Evolutionary conservation across 2,329 filamentous ascomycete genomes (phyloP).

Genomic region (Dactylonectria estremocensis): DNA sequence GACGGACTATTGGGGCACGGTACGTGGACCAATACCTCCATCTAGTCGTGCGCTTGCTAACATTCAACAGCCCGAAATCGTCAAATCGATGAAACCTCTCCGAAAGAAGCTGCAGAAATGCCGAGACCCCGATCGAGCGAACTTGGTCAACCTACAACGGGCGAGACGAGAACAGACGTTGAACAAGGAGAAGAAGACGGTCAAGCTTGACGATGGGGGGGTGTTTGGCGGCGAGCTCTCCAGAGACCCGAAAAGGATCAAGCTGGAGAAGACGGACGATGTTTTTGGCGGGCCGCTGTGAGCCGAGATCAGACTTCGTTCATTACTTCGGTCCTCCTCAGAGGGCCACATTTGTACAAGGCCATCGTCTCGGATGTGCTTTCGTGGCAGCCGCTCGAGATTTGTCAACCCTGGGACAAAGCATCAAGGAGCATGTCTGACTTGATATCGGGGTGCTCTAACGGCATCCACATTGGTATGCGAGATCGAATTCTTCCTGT

Average conservation of each 20-base stretch:
- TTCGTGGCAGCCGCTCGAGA: background rate
- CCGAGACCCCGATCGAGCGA: slow-evolving; percentile 80
- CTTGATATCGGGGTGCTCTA: too few relatives aligned
- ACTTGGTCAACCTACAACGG: slow-evolving; percentile 78
- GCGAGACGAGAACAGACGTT: slow-evolving; percentile 71
- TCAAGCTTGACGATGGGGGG: slow-evolving; percentile 56
- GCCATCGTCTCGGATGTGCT: background rate
- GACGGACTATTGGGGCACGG: slow-evolving; percentile 68
- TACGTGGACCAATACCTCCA: slow-evolving; percentile 48
- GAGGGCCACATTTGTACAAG: too few relatives aligned
- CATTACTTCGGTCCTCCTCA: background rate
- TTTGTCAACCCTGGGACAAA: too few relatives aligned
- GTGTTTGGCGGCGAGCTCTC: slow-evolving; percentile 62
- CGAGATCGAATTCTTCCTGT: background rate
- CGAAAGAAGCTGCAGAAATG: slow-evolving; percentile 81
- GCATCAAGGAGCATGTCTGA: background rate
- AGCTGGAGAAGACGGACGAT: slow-evolving; percentile 60
- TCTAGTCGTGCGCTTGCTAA: slow-evolving; percentile 33
- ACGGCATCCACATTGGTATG: background rate
- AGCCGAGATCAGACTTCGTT: background rate
- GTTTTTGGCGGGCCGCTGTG: slow-evolving; percentile 63
- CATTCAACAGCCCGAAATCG: slow-evolving; percentile 57
- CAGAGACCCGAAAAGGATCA: slow-evolving; percentile 63
- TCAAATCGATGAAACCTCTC: slow-evolving; percentile 67
- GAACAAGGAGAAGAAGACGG: slow-evolving; percentile 62